Conservation (phyloP, 1,139 yeast genomes). For the Yamadazyma membranifaciens region DNA sequence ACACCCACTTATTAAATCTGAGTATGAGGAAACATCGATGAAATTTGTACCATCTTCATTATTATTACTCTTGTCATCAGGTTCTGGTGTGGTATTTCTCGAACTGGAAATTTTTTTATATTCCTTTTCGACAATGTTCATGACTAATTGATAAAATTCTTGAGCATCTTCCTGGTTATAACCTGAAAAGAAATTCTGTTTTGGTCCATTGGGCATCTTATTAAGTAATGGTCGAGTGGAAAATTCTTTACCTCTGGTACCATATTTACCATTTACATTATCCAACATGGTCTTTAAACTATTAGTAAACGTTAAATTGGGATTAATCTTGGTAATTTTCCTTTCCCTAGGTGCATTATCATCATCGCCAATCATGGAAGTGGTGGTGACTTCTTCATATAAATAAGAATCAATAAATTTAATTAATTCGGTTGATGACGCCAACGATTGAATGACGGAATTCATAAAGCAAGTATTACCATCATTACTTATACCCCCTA, state of each 20-base stretch:
- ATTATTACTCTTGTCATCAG: constrained; percentile 14
- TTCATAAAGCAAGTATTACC: constrained; percentile 96
- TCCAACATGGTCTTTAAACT: constrained; percentile 51
- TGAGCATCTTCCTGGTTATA: constrained; percentile 95
- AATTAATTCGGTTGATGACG: constrained; percentile 65
- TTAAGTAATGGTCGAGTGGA: constrained; percentile 63
- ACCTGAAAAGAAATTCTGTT: constrained; percentile 71
- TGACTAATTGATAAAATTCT: constrained; percentile 82
- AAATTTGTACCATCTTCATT: constrained; percentile 12
- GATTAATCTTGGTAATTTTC: constrained; percentile 31
- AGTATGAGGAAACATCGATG: constrained; percentile 22
- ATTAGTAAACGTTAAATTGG: constrained; percentile 47
- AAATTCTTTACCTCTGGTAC: constrained; percentile 55
- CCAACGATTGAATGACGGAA: constrained; percentile 79
- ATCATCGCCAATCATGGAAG: constrained; percentile 13
- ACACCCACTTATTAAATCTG: constrained; percentile 42
- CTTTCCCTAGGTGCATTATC: constrained; percentile 4
- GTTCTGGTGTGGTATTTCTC: constrained; percentile 19
- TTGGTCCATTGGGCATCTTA: constrained; percentile 78
- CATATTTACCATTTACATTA: constrained; percentile 58
- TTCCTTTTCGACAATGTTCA: constrained; percentile 72
- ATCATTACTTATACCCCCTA: constrained; percentile 85
- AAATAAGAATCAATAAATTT: constrained; percentile 54
- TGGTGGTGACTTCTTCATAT: constrained; percentile 23
- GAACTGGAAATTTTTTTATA: constrained; percentile 25